Evolutionary conservation across 805 yeast genomes (phyloP), one percentile per base, ranked within the genome.

Genomic region (Yamadazyma phyllophila): DNA sequence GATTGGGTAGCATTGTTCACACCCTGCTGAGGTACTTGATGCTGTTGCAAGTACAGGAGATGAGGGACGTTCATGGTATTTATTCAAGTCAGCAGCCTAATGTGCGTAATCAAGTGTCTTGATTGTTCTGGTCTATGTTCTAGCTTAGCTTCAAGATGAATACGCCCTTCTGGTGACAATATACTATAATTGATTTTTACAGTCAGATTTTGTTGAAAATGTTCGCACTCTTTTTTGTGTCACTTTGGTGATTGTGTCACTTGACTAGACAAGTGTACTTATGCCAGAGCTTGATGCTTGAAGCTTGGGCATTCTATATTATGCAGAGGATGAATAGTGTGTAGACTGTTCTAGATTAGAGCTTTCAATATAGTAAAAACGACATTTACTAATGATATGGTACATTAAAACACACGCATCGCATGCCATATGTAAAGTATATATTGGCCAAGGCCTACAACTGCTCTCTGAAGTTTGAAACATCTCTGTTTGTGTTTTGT

Each of bases 61-160:
- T 71, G 76, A 26, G 74, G 74, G 46, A 63, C 63, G 56, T 71
- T 71, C 75, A 71, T 71, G 26, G 16, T 34, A 20, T 20, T 20
- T 27, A 15, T 39, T 26, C 26, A 37, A 37, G 16, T 20, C 6
- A 20, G 24, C 24, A 20, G 24, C 24, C 24, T 20, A 20, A 20
- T 20, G 24, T 20, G 24, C 24, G 24, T 20, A 20, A 20, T 20
- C 24, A 20, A 20, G 24, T 20, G 24, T 20, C 24, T 20, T 20
- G 24, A 20, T 6, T 20, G 24, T 20, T 20, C 24, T 20, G 24
- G 6, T 20, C 24, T 20, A 20, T 20, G 6, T 20, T 20, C 24
- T 20, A 20, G 24, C 6, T 20, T 20, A 20, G 24, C 24, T 20
- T 20, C 24, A 20, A 20, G 24, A 20, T 20, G 24, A 20, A 20